A percentile compares a stretch with the other conserved stretches of the same genome.
Conservation (phyloP, 495 filamentous ascomycete species). For the Parathielavia appendiculata region DNA sequence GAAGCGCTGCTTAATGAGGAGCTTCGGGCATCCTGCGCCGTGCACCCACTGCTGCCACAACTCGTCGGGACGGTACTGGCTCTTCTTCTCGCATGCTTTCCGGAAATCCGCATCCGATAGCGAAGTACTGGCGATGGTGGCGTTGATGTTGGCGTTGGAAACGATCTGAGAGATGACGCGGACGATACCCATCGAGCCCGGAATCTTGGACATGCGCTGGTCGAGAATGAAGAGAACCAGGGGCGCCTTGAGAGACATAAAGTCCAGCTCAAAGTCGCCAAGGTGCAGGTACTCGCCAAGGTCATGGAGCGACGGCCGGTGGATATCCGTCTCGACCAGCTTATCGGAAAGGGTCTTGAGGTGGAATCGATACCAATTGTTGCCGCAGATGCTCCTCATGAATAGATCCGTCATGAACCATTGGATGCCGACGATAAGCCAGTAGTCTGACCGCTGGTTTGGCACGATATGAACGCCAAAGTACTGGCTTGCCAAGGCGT, state of each 20-base stretch:
- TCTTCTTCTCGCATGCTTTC: conserved; percentile 76
- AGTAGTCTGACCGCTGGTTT: conserved; percentile 71
- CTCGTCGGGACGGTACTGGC: conserved; percentile 73
- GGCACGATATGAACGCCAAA: conserved; percentile 84
- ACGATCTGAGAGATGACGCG: conserved; percentile 81
- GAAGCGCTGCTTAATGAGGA: conserved; percentile 79
- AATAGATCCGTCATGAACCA: conserved; percentile 92
- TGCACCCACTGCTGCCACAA: conserved; percentile 95
- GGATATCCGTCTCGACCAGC: conserved; percentile 73
- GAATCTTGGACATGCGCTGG: conserved; percentile 78
- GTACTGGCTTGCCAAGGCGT: conserved; percentile 89
- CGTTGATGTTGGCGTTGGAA: conserved; percentile 73
- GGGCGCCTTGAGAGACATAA: conserved; percentile 86
- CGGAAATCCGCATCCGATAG: conserved; percentile 71
- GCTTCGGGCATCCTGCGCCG: conserved; percentile 78
- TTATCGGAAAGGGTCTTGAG: conserved; percentile 78
- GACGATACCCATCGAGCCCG: conserved; percentile 73
- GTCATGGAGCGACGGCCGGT: conserved; percentile 74
- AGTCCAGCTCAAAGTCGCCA: conserved; percentile 78
- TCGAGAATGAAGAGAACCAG: conserved; percentile 92
- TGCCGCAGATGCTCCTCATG: conserved; percentile 82
- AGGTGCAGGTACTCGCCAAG: conserved; percentile 72
- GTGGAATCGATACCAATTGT: conserved; percentile 90
- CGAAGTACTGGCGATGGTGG: conserved; percentile 64
- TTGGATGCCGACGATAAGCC: conserved; percentile 86